phyloP scores from a whole-genome alignment of 805 yeast genomes.

The Saccharomycopsis malanga region DNA sequence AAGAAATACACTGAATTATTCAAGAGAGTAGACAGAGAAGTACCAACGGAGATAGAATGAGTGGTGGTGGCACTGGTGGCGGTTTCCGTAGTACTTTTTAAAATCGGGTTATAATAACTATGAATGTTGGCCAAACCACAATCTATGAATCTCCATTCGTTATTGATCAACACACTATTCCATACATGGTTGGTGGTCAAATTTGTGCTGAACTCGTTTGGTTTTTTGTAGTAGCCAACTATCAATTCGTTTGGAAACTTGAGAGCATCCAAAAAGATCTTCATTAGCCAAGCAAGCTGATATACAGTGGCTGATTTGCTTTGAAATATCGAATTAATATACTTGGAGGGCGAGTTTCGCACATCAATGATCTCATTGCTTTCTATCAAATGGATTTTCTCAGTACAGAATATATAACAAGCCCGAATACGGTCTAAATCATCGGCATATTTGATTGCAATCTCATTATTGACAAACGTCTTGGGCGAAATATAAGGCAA shows the following conservation, averaged over 20 bases:
- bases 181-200: constrained; percentile 76
- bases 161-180: constrained; percentile 63
- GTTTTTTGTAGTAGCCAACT: constrained; percentile 76
- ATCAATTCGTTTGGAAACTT: constrained; percentile 71
- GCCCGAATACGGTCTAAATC: constrained; percentile 61
- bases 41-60: background rate
- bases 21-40: background rate
- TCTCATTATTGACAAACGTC: constrained; percentile 46
- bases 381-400: constrained; percentile 44
- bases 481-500: constrained; percentile 40
- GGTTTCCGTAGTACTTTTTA: constrained; percentile 25
- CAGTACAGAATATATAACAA: constrained; percentile 53
- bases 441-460: constrained; percentile 45
- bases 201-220: constrained; percentile 44
- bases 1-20: constrained; percentile 64
- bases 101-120: constrained; percentile 42
- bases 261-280: constrained; percentile 60
- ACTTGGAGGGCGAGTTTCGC: constrained; percentile 23
- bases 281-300: constrained; percentile 72
- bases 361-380: constrained; percentile 33
- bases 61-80: background rate
- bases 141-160: constrained; percentile 78
- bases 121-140: constrained; percentile 55
- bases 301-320: constrained; percentile 53
- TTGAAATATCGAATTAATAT: constrained; percentile 28